Conservation (phyloP, 345 rosid genomes). For the Adansonia digitata region DNA sequence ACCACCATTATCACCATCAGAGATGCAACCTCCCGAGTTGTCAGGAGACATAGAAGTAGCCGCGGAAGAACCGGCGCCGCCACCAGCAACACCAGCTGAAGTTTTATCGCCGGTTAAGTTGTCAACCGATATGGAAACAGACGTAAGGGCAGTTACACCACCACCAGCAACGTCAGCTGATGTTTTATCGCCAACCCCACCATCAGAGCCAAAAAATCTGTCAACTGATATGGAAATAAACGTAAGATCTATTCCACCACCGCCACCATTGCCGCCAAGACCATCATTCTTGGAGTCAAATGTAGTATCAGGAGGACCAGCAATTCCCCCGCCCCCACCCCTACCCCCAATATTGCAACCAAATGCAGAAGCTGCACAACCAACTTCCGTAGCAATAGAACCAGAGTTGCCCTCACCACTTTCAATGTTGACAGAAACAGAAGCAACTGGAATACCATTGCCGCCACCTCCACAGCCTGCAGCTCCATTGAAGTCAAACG, state of each 20-base stretch:
- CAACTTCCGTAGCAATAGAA: constrained; percentile 1
- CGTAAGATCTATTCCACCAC: not conserved
- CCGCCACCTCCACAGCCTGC: constrained; percentile 15
- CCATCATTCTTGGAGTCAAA: constrained; percentile 6
- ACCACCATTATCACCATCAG: constrained; percentile 8
- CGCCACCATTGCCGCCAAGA: constrained; percentile 23
- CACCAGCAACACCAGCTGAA: constrained; percentile 7
- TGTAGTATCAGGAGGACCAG: constrained; percentile 16
- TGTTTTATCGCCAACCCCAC: not conserved
- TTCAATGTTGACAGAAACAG: not conserved
- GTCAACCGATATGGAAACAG: not conserved
- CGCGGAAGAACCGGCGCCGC: constrained; percentile 9
- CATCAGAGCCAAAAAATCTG: not conserved
- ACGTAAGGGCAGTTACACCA: too few relatives aligned
- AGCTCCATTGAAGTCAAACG: not conserved
- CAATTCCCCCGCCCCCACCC: constrained; percentile 21
- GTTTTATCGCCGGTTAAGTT: not conserved
- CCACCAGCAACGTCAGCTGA: too few relatives aligned
- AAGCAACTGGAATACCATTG: constrained; percentile 22
- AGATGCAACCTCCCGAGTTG: not conserved
- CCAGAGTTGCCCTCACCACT: constrained; percentile 13
- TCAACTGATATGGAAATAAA: not conserved
- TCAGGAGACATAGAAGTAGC: constrained; percentile 14
- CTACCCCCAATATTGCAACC: constrained; percentile 19
- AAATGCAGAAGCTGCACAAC: not conserved